Conservation (phyloP, 805 yeast species). For the Sugiyamaella qingdaonensis region DNA sequence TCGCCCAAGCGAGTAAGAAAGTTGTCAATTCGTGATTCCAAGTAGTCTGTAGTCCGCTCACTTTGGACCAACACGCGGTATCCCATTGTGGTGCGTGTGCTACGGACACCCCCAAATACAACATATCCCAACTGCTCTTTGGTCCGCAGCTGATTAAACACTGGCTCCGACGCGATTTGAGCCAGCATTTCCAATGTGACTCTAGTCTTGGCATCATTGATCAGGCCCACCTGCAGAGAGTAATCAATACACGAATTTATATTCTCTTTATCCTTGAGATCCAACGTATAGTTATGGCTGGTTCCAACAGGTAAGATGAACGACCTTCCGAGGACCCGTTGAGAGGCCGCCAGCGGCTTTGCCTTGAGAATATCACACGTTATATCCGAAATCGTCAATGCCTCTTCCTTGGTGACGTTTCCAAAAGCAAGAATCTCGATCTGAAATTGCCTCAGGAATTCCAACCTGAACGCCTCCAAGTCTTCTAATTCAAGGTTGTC, state of each 20-base stretch:
- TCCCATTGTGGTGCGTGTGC: conserved; percentile 68
- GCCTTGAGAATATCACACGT: conserved; percentile 40
- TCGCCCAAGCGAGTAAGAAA: conserved; percentile 50
- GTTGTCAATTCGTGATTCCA: conserved; percentile 70
- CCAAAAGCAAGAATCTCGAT: conserved; percentile 76
- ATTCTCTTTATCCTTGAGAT: conserved; percentile 60
- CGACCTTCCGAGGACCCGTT: conserved; percentile 43
- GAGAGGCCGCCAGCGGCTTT: conserved; percentile 41
- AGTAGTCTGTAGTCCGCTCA: conserved; percentile 67
- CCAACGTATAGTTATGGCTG: conserved; percentile 20
- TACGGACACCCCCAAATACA: conserved; percentile 72
- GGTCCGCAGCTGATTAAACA: conserved; percentile 84
- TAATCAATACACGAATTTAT: conserved; percentile 82
- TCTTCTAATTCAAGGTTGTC: conserved; percentile 46
- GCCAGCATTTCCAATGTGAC: conserved; percentile 61
- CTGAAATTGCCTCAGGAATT: conserved; percentile 55
- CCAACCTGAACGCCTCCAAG: conserved; percentile 47
- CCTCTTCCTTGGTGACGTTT: conserved; percentile 55
- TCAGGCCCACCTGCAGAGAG: conserved; percentile 60
- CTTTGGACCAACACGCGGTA: conserved; percentile 76
- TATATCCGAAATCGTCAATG: conserved; percentile 45
- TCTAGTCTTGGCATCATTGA: conserved; percentile 41
- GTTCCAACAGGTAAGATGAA: conserved; percentile 30
- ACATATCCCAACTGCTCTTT: conserved; percentile 94
- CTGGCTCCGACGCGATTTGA: conserved; percentile 78